phyloP scores from a whole-genome alignment of 257 asterid species.

The Lithospermum erythrorhizon region DNA sequence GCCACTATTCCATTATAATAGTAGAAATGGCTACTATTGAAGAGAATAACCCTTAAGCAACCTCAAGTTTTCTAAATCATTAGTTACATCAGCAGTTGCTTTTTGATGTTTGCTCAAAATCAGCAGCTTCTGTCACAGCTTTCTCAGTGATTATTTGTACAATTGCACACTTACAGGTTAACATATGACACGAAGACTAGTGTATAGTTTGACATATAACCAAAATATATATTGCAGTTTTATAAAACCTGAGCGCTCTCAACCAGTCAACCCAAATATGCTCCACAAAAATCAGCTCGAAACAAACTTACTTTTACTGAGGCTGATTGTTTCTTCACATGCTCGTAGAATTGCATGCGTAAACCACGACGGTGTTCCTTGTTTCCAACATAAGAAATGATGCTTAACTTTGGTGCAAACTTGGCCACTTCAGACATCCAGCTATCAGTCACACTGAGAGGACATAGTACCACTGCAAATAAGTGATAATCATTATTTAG shows the following conservation, averaged over 20 bases:
- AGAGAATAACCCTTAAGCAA: not conserved
- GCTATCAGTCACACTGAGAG: constrained; percentile 80
- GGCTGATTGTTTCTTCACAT: constrained; percentile 24
- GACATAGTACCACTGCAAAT: constrained; percentile 86
- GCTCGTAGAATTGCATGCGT: constrained; percentile 48
- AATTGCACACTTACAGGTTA: not conserved
- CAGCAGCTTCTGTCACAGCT: not conserved
- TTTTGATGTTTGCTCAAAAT: not conserved
- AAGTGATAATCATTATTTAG: not conserved
- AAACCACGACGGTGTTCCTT: constrained; percentile 61
- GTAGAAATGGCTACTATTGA: no score
- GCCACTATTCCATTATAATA: not conserved
- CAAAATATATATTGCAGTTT: not conserved
- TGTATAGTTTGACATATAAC: not conserved
- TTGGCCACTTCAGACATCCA: constrained; percentile 81
- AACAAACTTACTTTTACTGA: constrained; percentile 37
- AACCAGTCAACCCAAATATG: not conserved
- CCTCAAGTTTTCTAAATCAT: not conserved
- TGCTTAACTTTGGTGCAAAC: constrained; percentile 55
- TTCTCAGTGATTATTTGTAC: not conserved
- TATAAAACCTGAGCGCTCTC: not conserved
- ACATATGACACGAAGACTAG: no score
- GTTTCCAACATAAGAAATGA: constrained; percentile 77
- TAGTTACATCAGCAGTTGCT: not conserved
- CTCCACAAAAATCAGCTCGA: not conserved